phyloP scores from a whole-genome alignment of 768 basidiomycete species.

The Pleurotus djamor region DNA sequence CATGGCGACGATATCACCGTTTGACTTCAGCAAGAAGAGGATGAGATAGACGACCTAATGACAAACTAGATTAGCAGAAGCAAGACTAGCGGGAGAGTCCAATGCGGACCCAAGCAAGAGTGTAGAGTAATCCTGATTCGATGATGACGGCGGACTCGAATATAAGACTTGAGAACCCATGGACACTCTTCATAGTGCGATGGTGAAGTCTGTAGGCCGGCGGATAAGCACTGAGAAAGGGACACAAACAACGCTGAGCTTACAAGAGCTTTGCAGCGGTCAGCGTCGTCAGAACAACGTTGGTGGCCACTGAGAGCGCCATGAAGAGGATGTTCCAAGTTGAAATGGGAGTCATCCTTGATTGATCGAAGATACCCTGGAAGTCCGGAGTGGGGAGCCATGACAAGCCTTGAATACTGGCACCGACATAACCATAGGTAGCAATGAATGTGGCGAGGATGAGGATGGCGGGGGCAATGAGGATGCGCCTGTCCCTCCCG shows the following conservation, averaged over 20 bases:
- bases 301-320: neutral
- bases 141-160: slow-evolving; percentile 5
- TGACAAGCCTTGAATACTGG: neutral
- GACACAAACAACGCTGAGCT: neutral
- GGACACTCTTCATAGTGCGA: slow-evolving; percentile 4
- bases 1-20: slow-evolving; percentile 6
- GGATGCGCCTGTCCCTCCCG: neutral
- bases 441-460: slow-evolving; percentile 1
- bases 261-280: slow-evolving; percentile 1
- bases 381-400: neutral
- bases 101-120: neutral
- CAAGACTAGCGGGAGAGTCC: neutral
- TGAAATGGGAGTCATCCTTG: neutral
- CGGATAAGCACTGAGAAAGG: neutral
- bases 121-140: slow-evolving; percentile 1
- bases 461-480: neutral
- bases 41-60: neutral
- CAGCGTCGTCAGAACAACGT: neutral
- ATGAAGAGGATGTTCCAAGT: slow-evolving; percentile 4
- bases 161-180: neutral
- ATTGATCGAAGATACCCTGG: slow-evolving; percentile 7
- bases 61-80: neutral
- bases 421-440: neutral
- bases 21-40: slow-evolving; percentile 2
- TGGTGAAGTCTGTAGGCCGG: neutral